Base-by-base conservation (phyloP, 2,329 filamentous ascomycete genomes). In the Onygenales sp. region DNA sequence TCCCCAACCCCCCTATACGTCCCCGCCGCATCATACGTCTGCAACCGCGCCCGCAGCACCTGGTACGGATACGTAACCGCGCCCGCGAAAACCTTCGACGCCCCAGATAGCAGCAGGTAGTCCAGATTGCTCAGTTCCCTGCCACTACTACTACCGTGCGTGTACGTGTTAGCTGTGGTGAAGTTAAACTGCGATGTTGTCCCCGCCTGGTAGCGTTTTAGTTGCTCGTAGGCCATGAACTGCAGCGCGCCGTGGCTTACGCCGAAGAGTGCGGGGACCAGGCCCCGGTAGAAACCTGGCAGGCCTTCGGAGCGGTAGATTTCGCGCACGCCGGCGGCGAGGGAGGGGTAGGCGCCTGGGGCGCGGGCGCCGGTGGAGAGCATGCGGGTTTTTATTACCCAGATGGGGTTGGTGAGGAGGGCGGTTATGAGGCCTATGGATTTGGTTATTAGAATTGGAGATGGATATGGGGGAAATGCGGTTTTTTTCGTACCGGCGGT, bases 371-470 rank as follows among this genome's bases (percentile, higher is more conserved):
- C 88, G 3, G 88, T 91, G 33, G 90, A 89, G 27, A 97, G 77
- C 90, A 98, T 97, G 58, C 93, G 86, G 7, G 92, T 97, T 76
- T 97, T 97, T 68, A 98, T 83, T 2, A 98, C 93, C 93, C 93
- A 98, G 62, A 98, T 85, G 2, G 93, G 93, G 67, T 97, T 97
- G 33, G 93, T 97, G 59, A 92, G 78, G 33, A 88, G 73, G 43
- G 91, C 86, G 1, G 90, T 95, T 42, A 88, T 70, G 14, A 86
- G 76, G 33, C 92, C 91, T 59, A 79, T 75, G 38, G 14, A 46
- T 5, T 17, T 32, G 4, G 11, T 7, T 33, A 31, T 51, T 17
- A 35, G 50, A 47, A 35, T 47, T 14, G 35, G 21, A 11, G 48
- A 33, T 32, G 9, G 36, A 50, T 49, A 50, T 33, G 31, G 43